A percentile compares a stretch with the other conserved stretches of the same genome.
Conservation (phyloP, 257 asterid genomes). For the Coffea canephora region DNA sequence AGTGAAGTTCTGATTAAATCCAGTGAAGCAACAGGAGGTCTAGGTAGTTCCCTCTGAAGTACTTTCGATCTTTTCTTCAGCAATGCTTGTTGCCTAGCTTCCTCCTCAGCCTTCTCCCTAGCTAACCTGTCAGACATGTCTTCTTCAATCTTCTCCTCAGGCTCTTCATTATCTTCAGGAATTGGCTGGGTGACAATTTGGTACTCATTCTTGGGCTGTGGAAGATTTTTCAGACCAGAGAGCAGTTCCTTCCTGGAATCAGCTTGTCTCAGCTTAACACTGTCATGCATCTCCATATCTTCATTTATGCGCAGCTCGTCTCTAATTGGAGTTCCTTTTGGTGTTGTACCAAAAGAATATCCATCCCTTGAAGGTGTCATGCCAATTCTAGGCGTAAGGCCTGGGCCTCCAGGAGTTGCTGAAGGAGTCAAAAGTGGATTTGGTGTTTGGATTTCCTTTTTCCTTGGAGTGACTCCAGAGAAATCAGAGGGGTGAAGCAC, state of each 20-base stretch:
- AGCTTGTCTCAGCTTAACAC: constrained; percentile 51
- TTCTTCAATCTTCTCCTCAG: constrained; percentile 94
- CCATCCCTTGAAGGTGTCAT: constrained; percentile 83
- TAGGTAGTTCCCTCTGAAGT: constrained; percentile 94
- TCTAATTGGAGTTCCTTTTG: constrained; percentile 90
- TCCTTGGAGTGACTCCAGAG: constrained; percentile 98
- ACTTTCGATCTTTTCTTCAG: constrained; percentile 92
- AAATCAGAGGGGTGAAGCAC: constrained; percentile 92
- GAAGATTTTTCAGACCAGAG: constrained; percentile 68
- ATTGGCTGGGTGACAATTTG: constrained; percentile 70
- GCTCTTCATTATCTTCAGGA: constrained; percentile 83
- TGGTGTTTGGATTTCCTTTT: constrained; percentile 85
- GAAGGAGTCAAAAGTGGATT: constrained; percentile 93
- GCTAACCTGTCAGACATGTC: constrained; percentile 98
- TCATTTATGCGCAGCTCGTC: constrained; percentile 87
- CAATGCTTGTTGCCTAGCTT: constrained; percentile 76
- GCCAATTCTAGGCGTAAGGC: constrained; percentile 80
- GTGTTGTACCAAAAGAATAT: constrained; percentile 68
- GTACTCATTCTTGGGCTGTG: constrained; percentile 93
- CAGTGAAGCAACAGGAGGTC: constrained; percentile 84
- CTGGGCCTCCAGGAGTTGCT: constrained; percentile 74
- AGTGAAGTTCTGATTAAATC: constrained; percentile 71
- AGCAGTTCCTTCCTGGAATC: constrained; percentile 57
- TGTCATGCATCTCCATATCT: constrained; percentile 61
- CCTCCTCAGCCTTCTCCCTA: constrained; percentile 94